A percentile compares a stretch with the other conserved stretches of the same genome.
These are phyloP conservation scores for Colletotrichum tanaceti DNA, from an alignment of 2,329 filamentous ascomycete genomes.

Conservation along the genomic window DNA sequence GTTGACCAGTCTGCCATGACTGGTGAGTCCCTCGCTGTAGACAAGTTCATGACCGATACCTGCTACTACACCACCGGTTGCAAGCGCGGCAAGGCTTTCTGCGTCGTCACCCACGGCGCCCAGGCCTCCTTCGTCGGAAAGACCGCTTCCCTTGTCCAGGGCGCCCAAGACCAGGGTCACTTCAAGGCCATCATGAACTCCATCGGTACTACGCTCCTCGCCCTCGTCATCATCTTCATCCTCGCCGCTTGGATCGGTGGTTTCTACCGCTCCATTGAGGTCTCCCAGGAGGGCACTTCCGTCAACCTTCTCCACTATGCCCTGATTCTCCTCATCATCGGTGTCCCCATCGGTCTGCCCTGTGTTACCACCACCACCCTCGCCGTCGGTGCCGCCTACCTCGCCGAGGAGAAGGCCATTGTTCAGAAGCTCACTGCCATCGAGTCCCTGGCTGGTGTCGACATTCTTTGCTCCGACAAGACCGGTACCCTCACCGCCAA, in stretches of 20 bases:
- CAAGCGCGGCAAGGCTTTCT: conserved; percentile 83
- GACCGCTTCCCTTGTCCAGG: conserved; percentile 79
- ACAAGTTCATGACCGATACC: conserved; percentile 81
- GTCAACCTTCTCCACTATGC: conserved; percentile 76
- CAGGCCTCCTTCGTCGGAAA: conserved; percentile 81
- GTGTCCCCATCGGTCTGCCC: conserved; percentile 83
- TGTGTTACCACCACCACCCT: conserved; percentile 83
- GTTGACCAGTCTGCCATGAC: conserved; percentile 85
- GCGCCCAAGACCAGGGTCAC: conserved; percentile 80
- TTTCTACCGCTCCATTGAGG: conserved; percentile 79
- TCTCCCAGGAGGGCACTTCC: conserved; percentile 62
- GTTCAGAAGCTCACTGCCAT: conserved; percentile 85
- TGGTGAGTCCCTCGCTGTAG: conserved; percentile 82
- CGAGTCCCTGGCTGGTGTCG: conserved; percentile 79
- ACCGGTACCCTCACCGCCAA: conserved; percentile 82
- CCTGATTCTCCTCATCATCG: conserved; percentile 78
- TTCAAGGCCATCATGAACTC: conserved; percentile 89
- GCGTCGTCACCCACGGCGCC: conserved; percentile 74
- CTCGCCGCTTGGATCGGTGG: conserved; percentile 80
- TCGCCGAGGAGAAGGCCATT: conserved; percentile 82
- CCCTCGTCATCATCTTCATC: conserved; percentile 83
- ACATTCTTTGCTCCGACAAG: conserved; percentile 85
- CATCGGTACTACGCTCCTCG: conserved; percentile 78
- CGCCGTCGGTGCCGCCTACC: conserved; percentile 80
- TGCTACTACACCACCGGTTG: conserved; percentile 85